Evolutionary conservation across 768 basidiomycete species (phyloP).

Genomic region (Gyrodon lividus): DNA sequence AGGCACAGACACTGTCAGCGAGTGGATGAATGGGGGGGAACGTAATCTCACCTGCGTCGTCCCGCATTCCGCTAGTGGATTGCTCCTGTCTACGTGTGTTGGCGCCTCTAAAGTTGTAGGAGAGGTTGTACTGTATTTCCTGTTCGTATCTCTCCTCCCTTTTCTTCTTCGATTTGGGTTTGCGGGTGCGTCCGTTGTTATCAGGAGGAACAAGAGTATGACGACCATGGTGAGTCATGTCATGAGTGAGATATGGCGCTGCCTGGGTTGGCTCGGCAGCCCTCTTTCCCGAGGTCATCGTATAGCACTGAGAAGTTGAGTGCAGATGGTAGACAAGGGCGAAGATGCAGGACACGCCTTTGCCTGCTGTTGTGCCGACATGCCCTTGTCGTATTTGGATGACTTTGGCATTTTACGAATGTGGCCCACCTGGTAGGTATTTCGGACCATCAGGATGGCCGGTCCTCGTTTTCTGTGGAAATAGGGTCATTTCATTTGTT

Average conservation of each 20-base stretch:
- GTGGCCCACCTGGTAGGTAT: constrained; percentile 16
- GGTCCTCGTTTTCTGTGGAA: constrained; percentile 22
- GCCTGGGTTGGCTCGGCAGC: constrained; percentile 30
- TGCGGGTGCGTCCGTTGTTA: constrained; percentile 43
- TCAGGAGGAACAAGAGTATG: constrained; percentile 50
- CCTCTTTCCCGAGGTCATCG: constrained; percentile 36
- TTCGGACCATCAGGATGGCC: constrained; percentile 10
- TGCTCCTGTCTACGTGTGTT: constrained; percentile 26
- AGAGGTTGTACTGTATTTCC: constrained; percentile 35
- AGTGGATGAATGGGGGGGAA: background rate
- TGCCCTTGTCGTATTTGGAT: constrained; percentile 33
- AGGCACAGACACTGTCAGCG: constrained; percentile 18
- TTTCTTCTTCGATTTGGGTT: constrained; percentile 41
- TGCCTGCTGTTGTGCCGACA: constrained; percentile 33
- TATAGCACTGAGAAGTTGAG: constrained; percentile 34
- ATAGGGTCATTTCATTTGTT: constrained; percentile 13
- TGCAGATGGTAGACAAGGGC: constrained; percentile 38
- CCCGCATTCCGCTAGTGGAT: constrained; percentile 24
- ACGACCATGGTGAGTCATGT: constrained; percentile 53
- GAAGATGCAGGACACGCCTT: constrained; percentile 38
- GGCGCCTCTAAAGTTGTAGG: constrained; percentile 31
- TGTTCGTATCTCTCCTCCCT: constrained; percentile 47
- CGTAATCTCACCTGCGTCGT: constrained; percentile 30
- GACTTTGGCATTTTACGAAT: constrained; percentile 28
- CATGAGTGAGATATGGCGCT: constrained; percentile 59